Conservation (phyloP, 1,284 basidiomycete species). For the Cerioporus squamosus region DNA sequence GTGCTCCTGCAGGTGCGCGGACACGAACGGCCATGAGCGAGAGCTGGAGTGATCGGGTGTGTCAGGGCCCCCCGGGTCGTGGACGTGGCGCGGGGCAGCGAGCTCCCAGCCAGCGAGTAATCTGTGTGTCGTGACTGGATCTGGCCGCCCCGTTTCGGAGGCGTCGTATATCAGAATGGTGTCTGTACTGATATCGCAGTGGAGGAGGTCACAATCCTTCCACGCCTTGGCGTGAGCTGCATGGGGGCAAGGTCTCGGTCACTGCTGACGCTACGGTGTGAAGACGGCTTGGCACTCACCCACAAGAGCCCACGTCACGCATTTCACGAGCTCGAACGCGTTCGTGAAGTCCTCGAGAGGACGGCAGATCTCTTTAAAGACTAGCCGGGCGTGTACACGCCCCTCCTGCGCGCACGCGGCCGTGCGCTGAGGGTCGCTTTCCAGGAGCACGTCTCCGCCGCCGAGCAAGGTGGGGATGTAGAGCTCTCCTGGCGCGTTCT, state of each 20-base stretch:
- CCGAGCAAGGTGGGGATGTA: constrained; percentile 7
- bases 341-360: constrained; percentile 1
- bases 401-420: no score
- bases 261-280: no score
- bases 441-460: not conserved
- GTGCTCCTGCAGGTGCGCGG: not conserved
- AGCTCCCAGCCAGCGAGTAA: not conserved
- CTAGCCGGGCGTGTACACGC: not conserved
- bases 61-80: no score
- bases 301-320: not conserved
- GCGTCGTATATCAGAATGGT: constrained; percentile 5
- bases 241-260: not conserved
- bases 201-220: not conserved
- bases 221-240: constrained; percentile 4
- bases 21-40: constrained; percentile 22
- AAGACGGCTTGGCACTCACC: constrained; percentile 6
- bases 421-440: not conserved
- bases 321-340: not conserved
- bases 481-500: not conserved
- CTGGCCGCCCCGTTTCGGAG: not conserved
- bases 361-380: constrained; percentile 9
- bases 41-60: no score
- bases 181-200: constrained; percentile 4
- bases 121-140: not conserved
- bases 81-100: not conserved